Evolutionary conservation across 2,329 filamentous ascomycete species (phyloP).

Genomic region (Neobulgaria alba): DNA sequence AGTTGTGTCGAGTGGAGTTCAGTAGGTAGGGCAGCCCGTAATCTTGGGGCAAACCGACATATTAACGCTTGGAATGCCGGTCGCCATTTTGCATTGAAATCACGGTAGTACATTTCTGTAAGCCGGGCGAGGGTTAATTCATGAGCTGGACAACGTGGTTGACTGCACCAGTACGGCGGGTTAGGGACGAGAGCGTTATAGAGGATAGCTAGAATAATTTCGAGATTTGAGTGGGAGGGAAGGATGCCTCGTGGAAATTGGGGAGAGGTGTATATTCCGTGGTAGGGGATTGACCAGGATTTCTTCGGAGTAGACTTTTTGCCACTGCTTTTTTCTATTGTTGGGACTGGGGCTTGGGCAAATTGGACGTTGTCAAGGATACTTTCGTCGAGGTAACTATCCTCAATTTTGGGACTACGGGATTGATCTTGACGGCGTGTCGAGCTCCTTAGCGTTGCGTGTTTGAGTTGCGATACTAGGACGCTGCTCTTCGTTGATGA

Average conservation of each 20-base stretch:
- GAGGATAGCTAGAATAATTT: conserved; percentile 1
- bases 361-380: background rate
- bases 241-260: conserved; percentile 2
- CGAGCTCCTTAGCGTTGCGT: background rate
- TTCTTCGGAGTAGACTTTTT: background rate
- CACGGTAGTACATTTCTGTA: background rate
- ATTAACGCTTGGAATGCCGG: background rate
- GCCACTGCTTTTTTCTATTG: background rate
- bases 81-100: background rate
- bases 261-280: conserved; percentile 1
- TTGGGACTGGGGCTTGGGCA: background rate
- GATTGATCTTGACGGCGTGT: background rate
- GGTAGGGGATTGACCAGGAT: background rate
- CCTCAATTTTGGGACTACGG: background rate
- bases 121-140: background rate
- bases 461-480: background rate
- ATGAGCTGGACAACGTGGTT: background rate
- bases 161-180: background rate
- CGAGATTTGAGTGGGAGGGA: background rate
- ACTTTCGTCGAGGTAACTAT: background rate
- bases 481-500: background rate
- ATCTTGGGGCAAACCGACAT: background rate
- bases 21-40: background rate
- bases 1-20: background rate
- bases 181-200: background rate